These are phyloP conservation scores for Ustilago lituana DNA, from an alignment of 1,284 basidiomycete genomes.

Conservation along the genomic window DNA sequence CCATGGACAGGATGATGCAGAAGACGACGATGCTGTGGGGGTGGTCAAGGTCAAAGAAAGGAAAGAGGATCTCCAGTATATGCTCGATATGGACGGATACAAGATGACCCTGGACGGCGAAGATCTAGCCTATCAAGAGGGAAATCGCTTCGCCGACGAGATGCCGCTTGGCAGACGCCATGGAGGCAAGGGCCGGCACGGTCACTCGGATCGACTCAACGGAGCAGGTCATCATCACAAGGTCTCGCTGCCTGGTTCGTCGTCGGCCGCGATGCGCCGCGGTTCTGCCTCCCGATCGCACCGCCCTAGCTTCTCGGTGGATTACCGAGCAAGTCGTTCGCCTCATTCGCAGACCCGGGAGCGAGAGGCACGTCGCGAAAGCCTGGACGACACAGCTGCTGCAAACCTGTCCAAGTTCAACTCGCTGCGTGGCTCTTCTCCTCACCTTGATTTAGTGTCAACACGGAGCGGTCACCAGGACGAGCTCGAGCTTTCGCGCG, in stretches of 20 bases:
- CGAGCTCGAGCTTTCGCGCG: conserved; percentile 39
- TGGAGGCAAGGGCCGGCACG: conserved; percentile 56
- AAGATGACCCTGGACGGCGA: conserved; percentile 64
- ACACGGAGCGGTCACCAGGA: conserved; percentile 31
- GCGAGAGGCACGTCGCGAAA: conserved; percentile 22
- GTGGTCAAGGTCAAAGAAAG: conserved; percentile 33
- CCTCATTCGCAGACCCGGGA: conserved; percentile 18
- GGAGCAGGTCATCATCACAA: conserved; percentile 38
- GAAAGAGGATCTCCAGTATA: conserved; percentile 49
- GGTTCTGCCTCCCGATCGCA: conserved; percentile 36
- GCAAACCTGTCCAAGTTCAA: conserved; percentile 17
- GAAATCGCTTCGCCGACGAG: conserved; percentile 63
- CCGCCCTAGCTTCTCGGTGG: conserved; percentile 40
- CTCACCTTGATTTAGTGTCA: conserved; percentile 9
- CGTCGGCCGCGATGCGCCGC: conserved; percentile 26
- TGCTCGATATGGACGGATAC: conserved; percentile 67
- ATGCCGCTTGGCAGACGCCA: conserved; percentile 60
- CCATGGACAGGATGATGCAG: conserved; percentile 1
- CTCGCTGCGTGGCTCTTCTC: conserved; percentile 7
- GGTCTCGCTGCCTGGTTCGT: conserved; percentile 29
- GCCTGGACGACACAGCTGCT: conserved; percentile 30
- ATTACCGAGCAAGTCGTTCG: conserved; percentile 19
- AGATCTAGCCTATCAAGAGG: conserved; percentile 54
- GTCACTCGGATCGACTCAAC: conserved; percentile 36
- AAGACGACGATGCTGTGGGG: conserved; percentile 21